Conservation (phyloP, 108 stramenopile genomes). For the Seminavis robusta region DNA sequence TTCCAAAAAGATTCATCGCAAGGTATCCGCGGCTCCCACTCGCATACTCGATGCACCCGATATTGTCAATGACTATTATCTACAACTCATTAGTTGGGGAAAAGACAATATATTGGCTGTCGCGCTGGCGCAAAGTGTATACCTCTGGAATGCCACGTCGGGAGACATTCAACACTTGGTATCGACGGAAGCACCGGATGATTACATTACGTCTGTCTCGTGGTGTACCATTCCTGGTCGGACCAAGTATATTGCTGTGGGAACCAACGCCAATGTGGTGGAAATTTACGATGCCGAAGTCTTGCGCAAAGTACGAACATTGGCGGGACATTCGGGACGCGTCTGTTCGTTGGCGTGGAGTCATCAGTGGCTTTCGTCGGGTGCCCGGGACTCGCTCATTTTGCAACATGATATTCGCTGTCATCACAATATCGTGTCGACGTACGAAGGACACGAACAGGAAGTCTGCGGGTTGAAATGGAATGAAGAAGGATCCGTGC, state of each 20-base stretch:
- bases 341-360: conserved; percentile 97
- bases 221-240: conserved; percentile 83
- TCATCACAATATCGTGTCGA: conserved; percentile 54
- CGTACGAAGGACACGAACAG: conserved; percentile 70
- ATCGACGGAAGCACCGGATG: conserved; percentile 77
- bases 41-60: conserved; percentile 99
- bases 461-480: conserved; percentile 70
- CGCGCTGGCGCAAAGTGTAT: conserved; percentile 95
- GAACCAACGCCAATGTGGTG: conserved; percentile 68
- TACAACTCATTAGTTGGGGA: conserved; percentile 96
- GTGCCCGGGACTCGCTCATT: conserved; percentile 89
- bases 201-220: conserved; percentile 95
- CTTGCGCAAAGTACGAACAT: conserved; percentile 65
- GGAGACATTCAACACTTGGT: conserved; percentile 93
- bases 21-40: conserved; percentile 91
- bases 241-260: conserved; percentile 88
- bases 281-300: conserved; percentile 86
- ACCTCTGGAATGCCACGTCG: conserved; percentile 96
- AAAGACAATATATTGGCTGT: conserved; percentile 94
- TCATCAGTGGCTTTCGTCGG: conserved; percentile 85
- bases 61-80: conserved; percentile 97
- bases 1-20: conserved; percentile 31
- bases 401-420: conserved; percentile 93
- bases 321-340: conserved; percentile 90
- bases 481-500: conserved; percentile 86